Percentiles rank a stretch among this genome's conserved stretches.
Conservation (phyloP, 345 rosid genomes). For the Murraya koenigii region DNA sequence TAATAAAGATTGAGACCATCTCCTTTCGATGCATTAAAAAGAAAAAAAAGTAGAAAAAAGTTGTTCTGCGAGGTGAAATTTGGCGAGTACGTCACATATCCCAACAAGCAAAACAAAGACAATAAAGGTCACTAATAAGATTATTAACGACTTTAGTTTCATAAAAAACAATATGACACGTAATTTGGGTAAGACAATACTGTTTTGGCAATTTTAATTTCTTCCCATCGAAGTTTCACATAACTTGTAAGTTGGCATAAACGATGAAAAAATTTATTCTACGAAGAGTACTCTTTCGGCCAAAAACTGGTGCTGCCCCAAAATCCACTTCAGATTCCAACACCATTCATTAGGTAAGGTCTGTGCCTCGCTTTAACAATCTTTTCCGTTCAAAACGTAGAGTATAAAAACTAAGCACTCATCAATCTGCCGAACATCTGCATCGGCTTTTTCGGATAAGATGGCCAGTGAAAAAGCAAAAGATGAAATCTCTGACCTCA, state of each 20-base stretch:
- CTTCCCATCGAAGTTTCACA: slow-evolving; percentile 26
- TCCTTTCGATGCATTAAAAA: not conserved
- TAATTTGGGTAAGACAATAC: not conserved
- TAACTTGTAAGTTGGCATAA: slow-evolving; percentile 11
- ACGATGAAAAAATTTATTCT: slow-evolving; percentile 4
- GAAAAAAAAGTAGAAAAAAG: not conserved
- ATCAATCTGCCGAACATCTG: slow-evolving; percentile 8
- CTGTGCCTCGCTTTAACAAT: not conserved
- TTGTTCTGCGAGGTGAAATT: not conserved
- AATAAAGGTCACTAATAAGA: too few relatives aligned
- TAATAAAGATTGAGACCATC: not conserved
- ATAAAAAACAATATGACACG: not conserved
- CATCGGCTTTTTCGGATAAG: not conserved
- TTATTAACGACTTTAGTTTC: too few relatives aligned
- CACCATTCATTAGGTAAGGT: slow-evolving; percentile 15
- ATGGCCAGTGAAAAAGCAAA: slow-evolving; percentile 38
- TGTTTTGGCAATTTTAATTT: slow-evolving; percentile 18
- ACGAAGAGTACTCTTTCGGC: slow-evolving; percentile 17
- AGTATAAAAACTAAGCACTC: not conserved
- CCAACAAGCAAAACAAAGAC: too few relatives aligned
- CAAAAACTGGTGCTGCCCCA: slow-evolving; percentile 12
- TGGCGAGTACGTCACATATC: not conserved
- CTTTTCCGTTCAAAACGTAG: not conserved
- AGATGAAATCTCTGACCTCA: slow-evolving; percentile 19
- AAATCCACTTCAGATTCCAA: slow-evolving; percentile 32